A percentile compares a stretch with the other conserved stretches of the same genome.
Evolutionary conservation across 1,284 basidiomycete species (phyloP).

Genomic region (Ceratobasidium sp.): DNA sequence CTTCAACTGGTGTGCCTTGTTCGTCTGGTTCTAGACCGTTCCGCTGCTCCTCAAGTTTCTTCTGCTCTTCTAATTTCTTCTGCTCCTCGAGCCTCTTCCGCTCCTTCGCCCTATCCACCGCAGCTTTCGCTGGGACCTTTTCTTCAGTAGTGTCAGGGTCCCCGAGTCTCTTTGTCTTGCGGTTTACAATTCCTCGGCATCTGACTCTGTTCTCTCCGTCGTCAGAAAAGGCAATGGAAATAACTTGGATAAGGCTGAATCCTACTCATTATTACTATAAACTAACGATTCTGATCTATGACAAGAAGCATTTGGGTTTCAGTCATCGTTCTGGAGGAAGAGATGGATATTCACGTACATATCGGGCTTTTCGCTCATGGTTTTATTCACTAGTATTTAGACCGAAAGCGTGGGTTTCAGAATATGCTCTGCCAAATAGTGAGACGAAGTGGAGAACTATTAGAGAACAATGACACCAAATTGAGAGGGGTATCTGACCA

Average conservation of each 20-base stretch:
- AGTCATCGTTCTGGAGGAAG: neutral
- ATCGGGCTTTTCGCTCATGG: neutral
- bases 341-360: neutral
- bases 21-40: too few relatives aligned
- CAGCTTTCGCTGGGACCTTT: neutral
- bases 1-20: too few relatives aligned
- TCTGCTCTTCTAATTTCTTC: neutral
- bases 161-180: neutral
- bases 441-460: neutral
- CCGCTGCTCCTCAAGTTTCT: too few relatives aligned
- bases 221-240: neutral
- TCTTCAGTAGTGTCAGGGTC: neutral
- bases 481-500: neutral
- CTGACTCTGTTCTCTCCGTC: neutral
- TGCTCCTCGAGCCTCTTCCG: too few relatives aligned
- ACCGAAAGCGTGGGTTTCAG: neutral
- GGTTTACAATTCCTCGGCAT: neutral
- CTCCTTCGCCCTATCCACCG: neutral
- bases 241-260: neutral
- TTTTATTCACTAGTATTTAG: slow-evolving; percentile 3
- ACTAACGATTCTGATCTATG: neutral
- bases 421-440: too few relatives aligned
- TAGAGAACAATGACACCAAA: neutral
- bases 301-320: neutral
- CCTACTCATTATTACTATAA: slow-evolving; percentile 1